Evolutionary conservation across 2,329 filamentous ascomycete species (phyloP).

Genomic region (Lasiodiplodia citricola): DNA sequence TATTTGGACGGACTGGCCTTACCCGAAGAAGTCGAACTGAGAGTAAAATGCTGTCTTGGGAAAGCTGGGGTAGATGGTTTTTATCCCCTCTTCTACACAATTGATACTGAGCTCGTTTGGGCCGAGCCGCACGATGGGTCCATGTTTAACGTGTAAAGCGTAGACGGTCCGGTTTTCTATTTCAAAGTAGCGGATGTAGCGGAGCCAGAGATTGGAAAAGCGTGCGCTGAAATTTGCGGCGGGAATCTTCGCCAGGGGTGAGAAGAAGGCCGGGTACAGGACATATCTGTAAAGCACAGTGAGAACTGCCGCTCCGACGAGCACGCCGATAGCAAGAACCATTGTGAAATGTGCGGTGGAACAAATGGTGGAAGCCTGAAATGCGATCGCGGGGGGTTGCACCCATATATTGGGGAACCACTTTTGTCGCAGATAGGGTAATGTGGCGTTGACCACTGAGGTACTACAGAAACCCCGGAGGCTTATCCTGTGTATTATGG

Average conservation of each 20-base stretch:
- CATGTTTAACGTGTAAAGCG: constrained; percentile 62
- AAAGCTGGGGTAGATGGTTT: constrained; percentile 70
- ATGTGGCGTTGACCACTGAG: too few relatives aligned
- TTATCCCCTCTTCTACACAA: constrained; percentile 67
- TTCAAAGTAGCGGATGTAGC: constrained; percentile 63
- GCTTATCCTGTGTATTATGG: too few relatives aligned
- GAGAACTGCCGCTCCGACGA: not conserved
- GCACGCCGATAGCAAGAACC: not conserved
- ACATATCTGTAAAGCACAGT: not conserved
- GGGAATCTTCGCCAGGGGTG: constrained; percentile 54
- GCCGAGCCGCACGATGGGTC: constrained; percentile 67
- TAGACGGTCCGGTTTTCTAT: constrained; percentile 69
- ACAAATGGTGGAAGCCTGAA: too few relatives aligned
- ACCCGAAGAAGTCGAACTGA: not conserved
- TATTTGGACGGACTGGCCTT: not conserved
- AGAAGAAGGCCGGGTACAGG: not conserved
- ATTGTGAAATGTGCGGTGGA: not conserved
- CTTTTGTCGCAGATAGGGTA: too few relatives aligned
- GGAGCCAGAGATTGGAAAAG: constrained; percentile 70
- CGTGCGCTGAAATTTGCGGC: constrained; percentile 71
- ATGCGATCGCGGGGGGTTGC: too few relatives aligned
- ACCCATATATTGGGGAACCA: too few relatives aligned
- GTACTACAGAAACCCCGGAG: too few relatives aligned
- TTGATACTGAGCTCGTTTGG: constrained; percentile 73
- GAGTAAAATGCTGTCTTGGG: not conserved